Conservation (phyloP, 306 rosid species). For the Dalbergia cultrata region DNA sequence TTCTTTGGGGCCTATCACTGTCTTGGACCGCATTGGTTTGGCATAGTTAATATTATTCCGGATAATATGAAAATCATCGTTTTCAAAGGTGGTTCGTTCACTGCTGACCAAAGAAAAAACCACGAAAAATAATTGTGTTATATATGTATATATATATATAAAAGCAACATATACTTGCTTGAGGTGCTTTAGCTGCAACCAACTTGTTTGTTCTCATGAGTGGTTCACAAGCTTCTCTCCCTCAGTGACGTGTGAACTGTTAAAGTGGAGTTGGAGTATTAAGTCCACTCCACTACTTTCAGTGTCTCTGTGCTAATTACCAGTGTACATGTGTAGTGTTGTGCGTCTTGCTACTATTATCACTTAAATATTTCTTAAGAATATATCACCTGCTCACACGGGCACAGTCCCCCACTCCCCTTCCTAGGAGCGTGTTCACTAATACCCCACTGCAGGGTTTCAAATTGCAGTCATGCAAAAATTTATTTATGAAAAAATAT, state of each 20-base stretch:
- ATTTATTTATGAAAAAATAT: too few relatives aligned
- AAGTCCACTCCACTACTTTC: conserved; percentile 46
- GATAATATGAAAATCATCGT: conserved; percentile 32
- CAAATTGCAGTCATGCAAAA: too few relatives aligned
- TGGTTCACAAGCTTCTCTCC: conserved; percentile 62
- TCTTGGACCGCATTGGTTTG: conserved; percentile 42
- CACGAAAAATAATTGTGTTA: background rate
- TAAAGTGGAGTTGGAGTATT: conserved; percentile 60
- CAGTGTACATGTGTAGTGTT: background rate
- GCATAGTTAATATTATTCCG: conserved; percentile 5
- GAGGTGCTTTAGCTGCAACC: conserved; percentile 46
- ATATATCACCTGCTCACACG: background rate
- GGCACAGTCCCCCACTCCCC: conserved; percentile 10
- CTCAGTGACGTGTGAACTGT: conserved; percentile 57
- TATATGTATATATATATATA: background rate
- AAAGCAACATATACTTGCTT: conserved; percentile 3
- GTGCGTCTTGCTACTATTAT: conserved; percentile 1
- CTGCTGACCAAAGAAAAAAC: conserved; percentile 38
- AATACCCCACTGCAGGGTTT: background rate
- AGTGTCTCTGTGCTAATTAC: conserved; percentile 15
- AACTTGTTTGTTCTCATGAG: conserved; percentile 50
- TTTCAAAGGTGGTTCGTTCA: conserved; percentile 36
- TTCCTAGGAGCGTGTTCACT: conserved; percentile 4
- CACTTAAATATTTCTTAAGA: background rate
- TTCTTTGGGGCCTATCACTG: conserved; percentile 26